phyloP scores from a whole-genome alignment of 2,329 filamentous ascomycete genomes.

The Botrytis tulipae region DNA sequence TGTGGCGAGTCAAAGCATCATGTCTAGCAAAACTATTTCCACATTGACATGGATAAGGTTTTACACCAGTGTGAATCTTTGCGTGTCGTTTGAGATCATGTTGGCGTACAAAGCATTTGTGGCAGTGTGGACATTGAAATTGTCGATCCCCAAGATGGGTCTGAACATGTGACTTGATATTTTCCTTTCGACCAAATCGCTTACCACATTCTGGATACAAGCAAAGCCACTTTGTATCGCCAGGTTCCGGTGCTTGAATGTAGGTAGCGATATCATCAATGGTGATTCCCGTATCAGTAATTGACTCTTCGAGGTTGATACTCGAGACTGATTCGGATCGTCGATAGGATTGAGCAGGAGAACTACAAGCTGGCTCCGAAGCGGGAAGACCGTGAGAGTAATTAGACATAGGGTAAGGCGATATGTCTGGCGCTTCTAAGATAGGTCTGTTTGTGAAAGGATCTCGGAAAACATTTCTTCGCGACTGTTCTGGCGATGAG shows the following conservation, averaged over 20 bases:
- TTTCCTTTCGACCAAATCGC: slow-evolving; percentile 94
- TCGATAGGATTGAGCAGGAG: slow-evolving; percentile 44
- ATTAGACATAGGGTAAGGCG: slow-evolving; percentile 28
- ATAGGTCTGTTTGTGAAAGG: slow-evolving; percentile 48
- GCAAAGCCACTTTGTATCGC: slow-evolving; percentile 78
- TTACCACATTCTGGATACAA: slow-evolving; percentile 78
- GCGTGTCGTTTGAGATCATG: slow-evolving; percentile 96
- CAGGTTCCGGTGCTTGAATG: slow-evolving; percentile 69
- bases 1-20: slow-evolving; percentile 89
- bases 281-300: slow-evolving; percentile 79
- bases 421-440: slow-evolving; percentile 35
- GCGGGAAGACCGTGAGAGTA: slow-evolving; percentile 24
- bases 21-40: slow-evolving; percentile 93
- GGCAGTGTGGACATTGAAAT: slow-evolving; percentile 88
- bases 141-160: slow-evolving; percentile 96
- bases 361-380: slow-evolving; percentile 23
- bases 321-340: slow-evolving; percentile 58
- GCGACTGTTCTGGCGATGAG: slow-evolving; percentile 52
- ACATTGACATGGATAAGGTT: slow-evolving; percentile 92
- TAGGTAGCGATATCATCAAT: slow-evolving; percentile 77
- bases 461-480: slow-evolving; percentile 45
- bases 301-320: slow-evolving; percentile 64
- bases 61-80: slow-evolving; percentile 95
- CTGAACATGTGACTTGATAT: slow-evolving; percentile 97
- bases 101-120: slow-evolving; percentile 94